Base-by-base conservation (phyloP, 352 stramenopile genomes). In the Phytopythium chamaehyphon region DNA sequence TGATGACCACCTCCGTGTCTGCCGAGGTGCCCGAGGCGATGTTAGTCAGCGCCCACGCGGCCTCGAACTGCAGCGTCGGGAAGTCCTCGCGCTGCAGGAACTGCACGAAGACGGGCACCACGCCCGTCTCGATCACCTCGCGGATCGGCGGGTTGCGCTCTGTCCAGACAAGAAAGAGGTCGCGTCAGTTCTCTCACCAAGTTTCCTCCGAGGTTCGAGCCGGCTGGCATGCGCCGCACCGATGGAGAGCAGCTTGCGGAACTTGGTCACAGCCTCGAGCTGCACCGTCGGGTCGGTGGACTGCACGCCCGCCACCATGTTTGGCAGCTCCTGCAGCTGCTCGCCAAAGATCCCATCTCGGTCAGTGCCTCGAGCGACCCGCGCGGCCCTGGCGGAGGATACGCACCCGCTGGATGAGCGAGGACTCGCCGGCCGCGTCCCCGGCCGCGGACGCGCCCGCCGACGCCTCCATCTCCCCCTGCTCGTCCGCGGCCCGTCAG, bases 11-110 rank as follows among this genome's bases (percentile, higher is more conserved):
- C 37, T 95, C 89, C 9, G 97, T 99, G 72, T 99, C 93, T 12
- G 98, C 90, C 42, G 90, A 97, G 9, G 96, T 99, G 42, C 97
- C 97, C 22, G 90, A 98, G 14, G 97, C 97, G 71, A 99, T 99
- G 73, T 99, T 99, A 31, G 97, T 99, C n/a, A 99, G 73, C 28
- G 96, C 96, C 97, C 97, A 99, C 6, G 97, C 97, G 19, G 97
- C 96, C 68, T 99, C 97, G 60, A 99, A 99, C 73, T 99, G 97
- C 36, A 93, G 63, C 45, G 72, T 78, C 35, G 78, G 78, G 49
- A 95, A 98, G 62, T 98, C 93, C 51, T 98, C 90, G 38, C 90
- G 83, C 65, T 98, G 79, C 47, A 99, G 78, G 71, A 99, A 99
- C 71, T 98, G 76, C 24, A 99, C 96, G 59, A 99, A 98, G 39